Evolutionary conservation across 148 eudicot species (phyloP).

Genomic region (Cornus florida): DNA sequence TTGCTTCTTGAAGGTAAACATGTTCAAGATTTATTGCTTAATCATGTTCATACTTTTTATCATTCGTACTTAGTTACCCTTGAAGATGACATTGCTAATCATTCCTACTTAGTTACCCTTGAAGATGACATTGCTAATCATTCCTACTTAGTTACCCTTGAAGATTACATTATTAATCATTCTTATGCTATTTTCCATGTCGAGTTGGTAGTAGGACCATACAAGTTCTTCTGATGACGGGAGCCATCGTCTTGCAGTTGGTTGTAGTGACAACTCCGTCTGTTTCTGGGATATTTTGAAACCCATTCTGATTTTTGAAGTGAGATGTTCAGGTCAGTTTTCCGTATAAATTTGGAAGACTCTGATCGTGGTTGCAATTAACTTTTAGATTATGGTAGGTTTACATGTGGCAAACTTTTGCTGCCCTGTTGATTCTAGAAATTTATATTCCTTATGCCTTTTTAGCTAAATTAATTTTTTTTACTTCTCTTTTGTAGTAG

Average conservation of each 20-base stretch:
- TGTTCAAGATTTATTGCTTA: not conserved
- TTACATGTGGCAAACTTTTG: not conserved
- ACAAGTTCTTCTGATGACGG: conserved; percentile 26
- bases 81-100: not conserved
- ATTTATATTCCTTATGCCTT: not conserved
- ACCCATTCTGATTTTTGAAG: conserved; percentile 33
- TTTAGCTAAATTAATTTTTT: not conserved
- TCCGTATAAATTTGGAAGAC: not conserved
- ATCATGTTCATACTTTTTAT: not conserved
- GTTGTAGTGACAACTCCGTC: conserved; percentile 83
- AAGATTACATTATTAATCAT: not conserved
- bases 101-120: not conserved
- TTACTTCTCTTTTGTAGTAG: not conserved
- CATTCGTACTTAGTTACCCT: too few relatives aligned
- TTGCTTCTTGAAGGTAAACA: conserved; percentile 61
- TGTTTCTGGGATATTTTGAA: conserved; percentile 60
- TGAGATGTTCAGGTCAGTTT: conserved; percentile 61
- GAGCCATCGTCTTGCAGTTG: conserved; percentile 59
- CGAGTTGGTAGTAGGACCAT: conserved; percentile 41
- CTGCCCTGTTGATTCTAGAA: conserved; percentile 6
- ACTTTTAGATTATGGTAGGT: not conserved
- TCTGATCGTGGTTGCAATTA: not conserved
- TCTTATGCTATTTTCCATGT: not conserved
- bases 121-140: not conserved
- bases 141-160: not conserved